Conservation (phyloP, 352 stramenopile species). For the Aphanomyces astaci region DNA sequence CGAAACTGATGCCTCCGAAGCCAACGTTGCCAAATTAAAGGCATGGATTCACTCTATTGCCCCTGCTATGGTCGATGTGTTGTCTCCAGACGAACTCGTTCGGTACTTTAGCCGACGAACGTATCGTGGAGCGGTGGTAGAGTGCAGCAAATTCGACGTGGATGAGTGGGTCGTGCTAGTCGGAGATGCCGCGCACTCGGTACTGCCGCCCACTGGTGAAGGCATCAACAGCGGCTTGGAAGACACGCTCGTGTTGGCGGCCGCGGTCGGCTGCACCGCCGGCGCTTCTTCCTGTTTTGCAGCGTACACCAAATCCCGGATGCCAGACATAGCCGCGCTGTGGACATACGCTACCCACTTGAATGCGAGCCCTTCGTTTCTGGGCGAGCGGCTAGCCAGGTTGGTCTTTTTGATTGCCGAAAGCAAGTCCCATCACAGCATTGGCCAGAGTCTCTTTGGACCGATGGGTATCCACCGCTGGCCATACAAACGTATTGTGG, state of each 20-base stretch:
- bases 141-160: not conserved
- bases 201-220: constrained; percentile 15
- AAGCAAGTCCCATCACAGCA: not conserved
- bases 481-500: constrained; percentile 13
- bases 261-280: not conserved
- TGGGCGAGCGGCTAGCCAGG: not conserved
- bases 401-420: constrained; percentile 8
- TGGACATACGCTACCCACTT: not conserved
- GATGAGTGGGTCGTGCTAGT: constrained; percentile 14
- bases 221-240: constrained; percentile 19
- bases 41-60: constrained; percentile 14
- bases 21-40: constrained; percentile 16
- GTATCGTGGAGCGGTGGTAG: constrained; percentile 14
- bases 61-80: not conserved
- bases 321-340: constrained; percentile 8
- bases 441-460: constrained; percentile 13
- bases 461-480: not conserved
- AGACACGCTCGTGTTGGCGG: constrained; percentile 9
- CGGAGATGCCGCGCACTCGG: constrained; percentile 14
- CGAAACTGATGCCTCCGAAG: not conserved
- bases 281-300: not conserved
- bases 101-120: constrained; percentile 16
- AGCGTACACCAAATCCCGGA: not conserved
- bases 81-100: not conserved
- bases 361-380: constrained; percentile 5